Conservation (phyloP, 805 yeast species). For the Candida andamanensis region DNA sequence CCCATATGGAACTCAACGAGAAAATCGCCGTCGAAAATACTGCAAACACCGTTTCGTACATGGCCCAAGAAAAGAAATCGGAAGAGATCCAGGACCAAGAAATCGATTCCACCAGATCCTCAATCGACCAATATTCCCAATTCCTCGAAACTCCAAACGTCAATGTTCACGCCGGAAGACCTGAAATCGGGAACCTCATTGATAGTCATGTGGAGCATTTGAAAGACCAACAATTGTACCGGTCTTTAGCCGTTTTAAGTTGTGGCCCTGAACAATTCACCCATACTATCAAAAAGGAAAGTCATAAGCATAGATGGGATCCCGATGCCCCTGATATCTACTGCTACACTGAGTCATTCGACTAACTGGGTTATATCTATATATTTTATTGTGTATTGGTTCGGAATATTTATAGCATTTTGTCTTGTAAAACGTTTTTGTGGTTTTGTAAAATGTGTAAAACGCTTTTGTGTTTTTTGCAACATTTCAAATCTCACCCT, state of each 20-base stretch:
- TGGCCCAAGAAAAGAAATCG: slow-evolving; percentile 1
- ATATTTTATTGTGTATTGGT: too few species aligned
- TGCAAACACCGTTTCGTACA: neutral
- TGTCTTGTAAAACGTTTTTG: too few species aligned
- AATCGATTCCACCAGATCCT: neutral
- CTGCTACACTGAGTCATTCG: slow-evolving; percentile 34
- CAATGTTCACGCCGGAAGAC: slow-evolving; percentile 13
- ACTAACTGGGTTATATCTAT: too few species aligned
- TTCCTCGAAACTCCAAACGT: slow-evolving; percentile 3
- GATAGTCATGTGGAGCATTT: slow-evolving; percentile 11
- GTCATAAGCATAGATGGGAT: slow-evolving; percentile 24
- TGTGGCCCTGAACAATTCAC: slow-evolving; percentile 39
- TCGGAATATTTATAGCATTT: too few species aligned
- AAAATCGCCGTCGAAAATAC: slow-evolving; percentile 1
- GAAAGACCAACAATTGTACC: slow-evolving; percentile 12
- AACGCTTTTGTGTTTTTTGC: too few species aligned
- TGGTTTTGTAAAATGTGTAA: too few species aligned
- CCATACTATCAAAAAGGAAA: slow-evolving; percentile 19
- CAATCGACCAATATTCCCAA: neutral
- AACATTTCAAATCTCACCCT: too few species aligned
- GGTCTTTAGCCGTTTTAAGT: slow-evolving; percentile 32
- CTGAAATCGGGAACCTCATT: slow-evolving; percentile 15
- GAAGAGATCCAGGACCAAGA: slow-evolving; percentile 1
- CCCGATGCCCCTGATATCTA: slow-evolving; percentile 36
- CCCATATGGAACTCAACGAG: neutral